Evolutionary conservation across 192 early-diverging fungal species (phyloP).

Genomic region (Physocladia obscura): DNA sequence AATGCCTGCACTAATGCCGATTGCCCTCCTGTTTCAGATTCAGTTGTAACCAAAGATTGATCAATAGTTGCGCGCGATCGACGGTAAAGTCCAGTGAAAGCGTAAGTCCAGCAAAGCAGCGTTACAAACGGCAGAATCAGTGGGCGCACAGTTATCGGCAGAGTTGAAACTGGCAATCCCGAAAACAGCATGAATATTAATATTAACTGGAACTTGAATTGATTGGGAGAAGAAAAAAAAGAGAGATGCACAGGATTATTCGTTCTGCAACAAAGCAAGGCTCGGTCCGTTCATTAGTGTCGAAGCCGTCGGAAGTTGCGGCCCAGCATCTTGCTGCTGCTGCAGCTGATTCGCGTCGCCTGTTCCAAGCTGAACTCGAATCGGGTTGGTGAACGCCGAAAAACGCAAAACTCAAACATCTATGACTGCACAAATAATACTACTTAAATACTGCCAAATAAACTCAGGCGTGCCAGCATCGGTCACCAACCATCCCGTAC

Average conservation of each 20-base stretch:
- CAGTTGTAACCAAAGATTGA: too few species aligned
- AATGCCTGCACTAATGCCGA: neutral
- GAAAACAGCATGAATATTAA: too few species aligned
- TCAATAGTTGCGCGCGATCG: neutral
- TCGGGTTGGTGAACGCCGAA: neutral
- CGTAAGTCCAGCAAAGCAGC: constrained; percentile 1
- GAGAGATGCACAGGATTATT: too few species aligned
- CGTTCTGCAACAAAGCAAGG: too few species aligned
- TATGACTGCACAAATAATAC: neutral
- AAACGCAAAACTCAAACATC: neutral
- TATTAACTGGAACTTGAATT: too few species aligned
- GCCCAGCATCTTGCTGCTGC: neutral
- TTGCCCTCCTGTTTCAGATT: too few species aligned
- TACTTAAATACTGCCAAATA: neutral
- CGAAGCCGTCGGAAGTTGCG: neutral
- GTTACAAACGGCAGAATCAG: neutral
- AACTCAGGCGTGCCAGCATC: constrained; percentile 4
- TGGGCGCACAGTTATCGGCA: neutral
- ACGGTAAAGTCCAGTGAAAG: neutral
- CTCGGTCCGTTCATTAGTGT: too few species aligned
- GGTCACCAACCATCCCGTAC: constrained; percentile 47
- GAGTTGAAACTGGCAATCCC: too few species aligned
- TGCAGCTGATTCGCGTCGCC: neutral
- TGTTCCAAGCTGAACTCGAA: constrained; percentile 23
- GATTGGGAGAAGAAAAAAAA: too few species aligned